Evolutionary conservation across 2,329 filamentous ascomycete species (phyloP), one percentile per base, ranked within the genome.

Genomic region (Tolypocladium endophyticum): DNA sequence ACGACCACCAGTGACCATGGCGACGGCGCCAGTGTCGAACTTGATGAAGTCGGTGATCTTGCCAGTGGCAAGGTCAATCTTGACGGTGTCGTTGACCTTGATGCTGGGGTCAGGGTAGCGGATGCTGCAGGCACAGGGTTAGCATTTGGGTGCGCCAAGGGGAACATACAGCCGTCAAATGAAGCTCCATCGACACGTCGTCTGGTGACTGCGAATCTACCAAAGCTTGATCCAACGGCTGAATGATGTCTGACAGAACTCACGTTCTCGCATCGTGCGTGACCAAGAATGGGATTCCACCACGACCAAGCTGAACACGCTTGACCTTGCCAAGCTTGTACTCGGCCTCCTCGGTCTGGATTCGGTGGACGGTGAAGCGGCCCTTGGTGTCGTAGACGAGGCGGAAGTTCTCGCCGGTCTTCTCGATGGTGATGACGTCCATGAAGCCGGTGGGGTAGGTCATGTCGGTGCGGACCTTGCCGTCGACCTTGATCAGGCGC

Each of bases 261-360:
- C 85, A 99, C 93, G 94, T 99, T 92, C 94, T 89, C 83, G 94
- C 94, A 94, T 99, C 94, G 90, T 99, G 94, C 92, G 94, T 99
- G 90, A 99, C 94, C 92, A 97, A 97, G 92, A 96, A 99, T 95
- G 94, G 94, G 88, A 99, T 96, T 85, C 92, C 94, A 82, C 94
- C 95, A 82, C 92, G 93, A 85, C 94, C 94, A 74, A 99, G 87
- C 86, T 99, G 94, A 66, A 99, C 94, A 75, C 93, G 89, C 90
- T 97, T 97, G 84, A 99, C 94, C 87, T 97, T 99, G 86, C 92
- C 92, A 73, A 99, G 86, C 89, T 99, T 99, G 90, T 97, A 99
- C 85, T 94, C 88, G 72, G 93, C 92, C 90, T 99, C 94, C 85
- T 97, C 94, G 71, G 87, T 82, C 79, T 95, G 93, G 83, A 99